These are phyloP conservation scores for Exserohilum turcica DNA, from an alignment of 2,329 filamentous ascomycete genomes.

Conservation along the genomic window DNA sequence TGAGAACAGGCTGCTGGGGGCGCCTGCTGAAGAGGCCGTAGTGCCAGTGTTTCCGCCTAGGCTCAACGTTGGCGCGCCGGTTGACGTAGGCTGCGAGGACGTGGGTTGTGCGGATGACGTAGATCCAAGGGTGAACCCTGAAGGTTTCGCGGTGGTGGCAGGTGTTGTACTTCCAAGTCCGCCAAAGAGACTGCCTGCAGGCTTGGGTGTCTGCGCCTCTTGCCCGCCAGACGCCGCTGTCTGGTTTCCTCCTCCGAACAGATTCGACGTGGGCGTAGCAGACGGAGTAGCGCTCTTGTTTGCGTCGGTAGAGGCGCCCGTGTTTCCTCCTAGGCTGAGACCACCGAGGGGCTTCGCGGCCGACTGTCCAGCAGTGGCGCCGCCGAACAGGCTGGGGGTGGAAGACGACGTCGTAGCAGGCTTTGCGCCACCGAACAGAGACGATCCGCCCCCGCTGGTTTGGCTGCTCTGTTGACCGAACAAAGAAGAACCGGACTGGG, in stretches of 20 bases:
- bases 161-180: constrained; percentile 36
- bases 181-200: constrained; percentile 32
- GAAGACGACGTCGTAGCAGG: constrained; percentile 33
- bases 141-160: constrained; percentile 37
- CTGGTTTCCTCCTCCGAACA: constrained; percentile 32
- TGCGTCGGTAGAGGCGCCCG: constrained; percentile 36
- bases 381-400: constrained; percentile 38
- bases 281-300: constrained; percentile 38
- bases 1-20: constrained; percentile 28
- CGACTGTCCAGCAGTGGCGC: constrained; percentile 23
- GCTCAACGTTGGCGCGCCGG: constrained; percentile 18
- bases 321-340: constrained; percentile 27
- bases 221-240: constrained; percentile 38
- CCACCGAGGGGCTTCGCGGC: constrained; percentile 32
- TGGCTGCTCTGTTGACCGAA: constrained; percentile 24
- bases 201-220: constrained; percentile 41
- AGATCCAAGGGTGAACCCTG: constrained; percentile 34
- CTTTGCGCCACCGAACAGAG: constrained; percentile 31
- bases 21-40: constrained; percentile 30
- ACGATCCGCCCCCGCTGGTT: constrained; percentile 11
- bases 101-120: constrained; percentile 32
- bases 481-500: constrained; percentile 21
- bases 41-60: constrained; percentile 31
- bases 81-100: constrained; percentile 28
- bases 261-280: constrained; percentile 24